A percentile compares a stretch with the other conserved stretches of the same genome.
These are phyloP conservation scores for Strobilomyces confusus DNA, from an alignment of 768 basidiomycete genomes.

Conservation along the genomic window DNA sequence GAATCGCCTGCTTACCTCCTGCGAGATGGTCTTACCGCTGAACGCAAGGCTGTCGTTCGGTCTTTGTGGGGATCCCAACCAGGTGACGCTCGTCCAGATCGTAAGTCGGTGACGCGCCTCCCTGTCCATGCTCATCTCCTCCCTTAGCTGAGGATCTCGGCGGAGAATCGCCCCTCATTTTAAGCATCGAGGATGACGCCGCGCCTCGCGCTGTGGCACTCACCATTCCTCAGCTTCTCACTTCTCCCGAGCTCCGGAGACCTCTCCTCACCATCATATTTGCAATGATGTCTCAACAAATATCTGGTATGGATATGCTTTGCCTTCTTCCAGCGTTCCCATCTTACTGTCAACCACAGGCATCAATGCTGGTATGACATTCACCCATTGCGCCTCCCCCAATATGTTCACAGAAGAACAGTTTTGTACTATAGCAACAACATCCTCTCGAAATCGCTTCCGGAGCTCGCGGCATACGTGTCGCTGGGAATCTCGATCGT, in stretches of 20 bases:
- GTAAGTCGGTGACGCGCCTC: constrained; percentile 14
- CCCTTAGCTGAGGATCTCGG: constrained; percentile 23
- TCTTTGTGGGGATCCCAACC: constrained; percentile 51
- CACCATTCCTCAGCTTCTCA: constrained; percentile 51
- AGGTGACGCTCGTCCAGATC: constrained; percentile 25
- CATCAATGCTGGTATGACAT: constrained; percentile 64
- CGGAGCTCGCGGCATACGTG: constrained; percentile 74
- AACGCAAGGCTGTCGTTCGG: constrained; percentile 41
- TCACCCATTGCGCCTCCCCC: neutral
- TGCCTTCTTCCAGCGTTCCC: neutral
- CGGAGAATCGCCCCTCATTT: constrained; percentile 26
- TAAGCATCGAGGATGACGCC: constrained; percentile 12
- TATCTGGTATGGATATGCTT: constrained; percentile 52
- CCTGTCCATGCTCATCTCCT: constrained; percentile 1
- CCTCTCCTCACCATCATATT: constrained; percentile 65
- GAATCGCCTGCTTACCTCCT: constrained; percentile 74
- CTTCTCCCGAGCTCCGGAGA: constrained; percentile 49
- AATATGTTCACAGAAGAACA: constrained; percentile 22
- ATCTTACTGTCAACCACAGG: constrained; percentile 38
- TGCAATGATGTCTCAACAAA: constrained; percentile 73
- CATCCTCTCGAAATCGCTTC: constrained; percentile 77
- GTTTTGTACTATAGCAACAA: constrained; percentile 91
- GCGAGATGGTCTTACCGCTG: constrained; percentile 44
- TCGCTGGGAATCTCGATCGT: constrained; percentile 82
- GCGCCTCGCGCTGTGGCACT: constrained; percentile 29